Evolutionary conservation across 164 flowering plant genomes (phyloP).

Genomic region (Umbilicus rupestris): DNA sequence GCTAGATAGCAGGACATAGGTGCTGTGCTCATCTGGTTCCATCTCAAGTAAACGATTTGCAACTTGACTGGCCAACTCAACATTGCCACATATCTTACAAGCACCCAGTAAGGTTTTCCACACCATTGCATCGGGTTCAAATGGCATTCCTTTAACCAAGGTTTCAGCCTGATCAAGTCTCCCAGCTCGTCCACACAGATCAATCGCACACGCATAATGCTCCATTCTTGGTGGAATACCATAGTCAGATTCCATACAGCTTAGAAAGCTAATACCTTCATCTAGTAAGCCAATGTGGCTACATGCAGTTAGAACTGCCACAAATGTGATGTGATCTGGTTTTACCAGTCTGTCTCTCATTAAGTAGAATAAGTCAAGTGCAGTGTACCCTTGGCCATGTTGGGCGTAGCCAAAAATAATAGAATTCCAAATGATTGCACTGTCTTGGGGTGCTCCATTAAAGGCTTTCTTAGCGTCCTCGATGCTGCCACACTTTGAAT

Average conservation of each 20-base stretch:
- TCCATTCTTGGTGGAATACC: constrained; percentile 61
- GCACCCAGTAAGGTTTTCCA: constrained; percentile 76
- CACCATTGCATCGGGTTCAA: constrained; percentile 64
- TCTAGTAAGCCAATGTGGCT: too few relatives aligned
- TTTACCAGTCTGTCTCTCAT: constrained; percentile 49
- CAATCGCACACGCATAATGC: constrained; percentile 83
- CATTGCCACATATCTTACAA: constrained; percentile 58
- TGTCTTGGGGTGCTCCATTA: constrained; percentile 32
- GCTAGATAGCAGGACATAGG: constrained; percentile 63
- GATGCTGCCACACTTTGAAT: constrained; percentile 70
- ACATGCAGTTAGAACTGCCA: too few relatives aligned
- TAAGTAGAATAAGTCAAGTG: constrained; percentile 45
- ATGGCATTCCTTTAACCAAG: constrained; percentile 62
- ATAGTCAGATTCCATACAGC: too few relatives aligned
- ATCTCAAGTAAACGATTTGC: constrained; percentile 41
- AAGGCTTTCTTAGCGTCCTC: constrained; percentile 63
- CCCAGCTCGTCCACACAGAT: constrained; percentile 75
- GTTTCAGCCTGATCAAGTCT: constrained; percentile 47
- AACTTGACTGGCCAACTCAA: constrained; percentile 46
- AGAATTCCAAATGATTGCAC: constrained; percentile 62
- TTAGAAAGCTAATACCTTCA: too few relatives aligned
- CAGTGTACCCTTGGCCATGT: constrained; percentile 58
- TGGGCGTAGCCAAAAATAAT: constrained; percentile 79
- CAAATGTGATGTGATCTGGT: constrained; percentile 71
- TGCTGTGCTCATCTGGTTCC: constrained; percentile 72